Evolutionary conservation across 1,284 basidiomycete species (phyloP).

Genomic region (Pseudozyma thailandica): DNA sequence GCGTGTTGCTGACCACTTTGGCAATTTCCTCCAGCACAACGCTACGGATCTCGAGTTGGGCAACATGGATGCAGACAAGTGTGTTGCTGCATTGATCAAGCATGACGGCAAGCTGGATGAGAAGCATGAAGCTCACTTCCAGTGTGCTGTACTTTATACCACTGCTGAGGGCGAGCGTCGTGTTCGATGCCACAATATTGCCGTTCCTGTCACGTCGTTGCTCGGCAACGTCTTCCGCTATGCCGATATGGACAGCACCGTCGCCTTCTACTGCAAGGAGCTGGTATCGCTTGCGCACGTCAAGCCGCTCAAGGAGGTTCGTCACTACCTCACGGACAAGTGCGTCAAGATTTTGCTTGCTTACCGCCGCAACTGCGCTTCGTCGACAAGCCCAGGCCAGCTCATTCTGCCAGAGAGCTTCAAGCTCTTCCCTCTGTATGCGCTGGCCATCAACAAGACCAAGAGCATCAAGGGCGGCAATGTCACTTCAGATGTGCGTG

Average conservation of each 20-base stretch:
- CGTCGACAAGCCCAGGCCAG: conserved; percentile 82
- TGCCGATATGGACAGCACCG: conserved; percentile 88
- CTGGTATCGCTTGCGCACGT: conserved; percentile 77
- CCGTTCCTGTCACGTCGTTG: conserved; percentile 81
- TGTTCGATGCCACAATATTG: conserved; percentile 87
- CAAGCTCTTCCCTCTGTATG: conserved; percentile 86
- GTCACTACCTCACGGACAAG: conserved; percentile 84
- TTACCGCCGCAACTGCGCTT: conserved; percentile 90
- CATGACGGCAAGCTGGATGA: conserved; percentile 77
- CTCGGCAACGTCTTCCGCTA: conserved; percentile 91
- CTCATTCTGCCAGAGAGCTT: conserved; percentile 94
- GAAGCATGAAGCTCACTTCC: conserved; percentile 82
- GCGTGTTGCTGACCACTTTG: conserved; percentile 78
- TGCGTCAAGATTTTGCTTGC: conserved; percentile 85
- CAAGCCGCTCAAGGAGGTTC: conserved; percentile 79
- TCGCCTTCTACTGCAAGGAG: conserved; percentile 81
- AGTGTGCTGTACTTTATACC: conserved; percentile 92
- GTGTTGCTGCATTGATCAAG: conserved; percentile 78
- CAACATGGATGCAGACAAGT: conserved; percentile 82
- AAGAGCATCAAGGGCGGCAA: conserved; percentile 88
- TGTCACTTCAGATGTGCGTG: conserved; percentile 92
- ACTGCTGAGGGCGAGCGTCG: conserved; percentile 80
- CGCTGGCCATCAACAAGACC: conserved; percentile 85
- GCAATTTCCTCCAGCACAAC: conserved; percentile 83
- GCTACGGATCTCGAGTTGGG: conserved; percentile 84